Base-by-base conservation (phyloP, 331 rosid species). In the Malus hybrid region DNA sequence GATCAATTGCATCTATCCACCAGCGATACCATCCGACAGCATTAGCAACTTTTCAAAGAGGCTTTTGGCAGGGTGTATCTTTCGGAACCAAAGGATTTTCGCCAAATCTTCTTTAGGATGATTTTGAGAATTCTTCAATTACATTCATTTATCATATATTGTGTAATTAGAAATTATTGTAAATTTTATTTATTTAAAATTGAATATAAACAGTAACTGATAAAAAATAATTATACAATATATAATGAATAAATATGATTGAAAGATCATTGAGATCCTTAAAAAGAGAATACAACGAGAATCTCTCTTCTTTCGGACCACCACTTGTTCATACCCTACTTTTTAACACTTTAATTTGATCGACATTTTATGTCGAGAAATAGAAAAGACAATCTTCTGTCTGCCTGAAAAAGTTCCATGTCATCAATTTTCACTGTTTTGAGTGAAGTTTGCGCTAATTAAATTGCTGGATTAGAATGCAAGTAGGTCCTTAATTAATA, bases 21-120 rank as follows among this genome's bases (percentile, higher is more conserved):
- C 10, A 24, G 7, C 33, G 32, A 42, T 28, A 57, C 13, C 50
- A 70, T 31, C 81, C 81, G 81, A 70, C 76, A 60, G 42, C 57
- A 62, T 62, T 60, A n/a, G 34, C 52, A 29, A 50, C 76, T 70
- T 77, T 77, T 70, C 3, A 69, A 55, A 56, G 60, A 31, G 18
- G 5, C 7, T 31, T 11, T 29, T 16, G 42, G 42, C 2, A 2
- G 9, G 22, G 55, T 14, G 57, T 24, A 24, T 24, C 24, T 24
- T 24, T 24, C 24, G 24, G 24, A 24, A 24, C 24, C 24, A 24
- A 24, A 24, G 24, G 24, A 24, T 24, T 24, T 24, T 24, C 24
- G 24, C 1, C 24, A 1, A 1, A 24, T 24, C 24, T 24, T 24
- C 24, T 24, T 24, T 24, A 24, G 1, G 24, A 24, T 24, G 24